Percentiles rank a stretch among this genome's conserved stretches.
Evolutionary conservation across 176 grass and related monocot species (phyloP).

Genomic region (Phyllostachys edulis): DNA sequence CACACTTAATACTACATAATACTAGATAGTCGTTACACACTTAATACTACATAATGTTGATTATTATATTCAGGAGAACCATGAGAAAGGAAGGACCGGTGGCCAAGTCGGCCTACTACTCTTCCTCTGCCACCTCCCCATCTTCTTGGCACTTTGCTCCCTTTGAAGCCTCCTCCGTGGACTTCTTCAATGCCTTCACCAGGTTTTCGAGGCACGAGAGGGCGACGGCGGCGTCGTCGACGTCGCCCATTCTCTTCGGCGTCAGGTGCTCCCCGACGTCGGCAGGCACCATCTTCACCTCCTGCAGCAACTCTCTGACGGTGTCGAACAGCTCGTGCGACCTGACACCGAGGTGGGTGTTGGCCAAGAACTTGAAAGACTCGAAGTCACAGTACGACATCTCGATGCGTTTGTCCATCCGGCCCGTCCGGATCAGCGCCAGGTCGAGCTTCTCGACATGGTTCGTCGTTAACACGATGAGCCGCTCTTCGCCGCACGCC

Average conservation of each 20-base stretch:
- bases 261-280: slow-evolving; percentile 33
- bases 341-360: slow-evolving; percentile 31
- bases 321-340: slow-evolving; percentile 7
- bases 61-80: too few relatives aligned
- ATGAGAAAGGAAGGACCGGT: too few relatives aligned
- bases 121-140: too few relatives aligned
- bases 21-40: too few relatives aligned
- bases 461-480: slow-evolving; percentile 35
- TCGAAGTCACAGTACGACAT: slow-evolving; percentile 39
- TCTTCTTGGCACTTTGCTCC: too few relatives aligned
- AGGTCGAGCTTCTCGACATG: slow-evolving; percentile 31
- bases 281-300: slow-evolving; percentile 22
- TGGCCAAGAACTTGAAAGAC: slow-evolving; percentile 30
- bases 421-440: slow-evolving; percentile 24
- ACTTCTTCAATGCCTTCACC: too few relatives aligned
- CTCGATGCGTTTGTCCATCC: slow-evolving; percentile 49
- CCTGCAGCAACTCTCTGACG: not conserved
- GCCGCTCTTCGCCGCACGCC: slow-evolving; percentile 27
- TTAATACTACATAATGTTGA: too few relatives aligned
- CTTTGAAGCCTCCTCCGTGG: too few relatives aligned
- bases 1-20: too few relatives aligned
- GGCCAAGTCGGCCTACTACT: too few relatives aligned
- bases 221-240: too few relatives aligned
- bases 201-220: too few relatives aligned
- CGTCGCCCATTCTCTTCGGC: not conserved